Percentiles rank a stretch among this genome's conserved stretches.
Conservation (phyloP, 768 basidiomycete genomes). For the Lactarius hatsudake region DNA sequence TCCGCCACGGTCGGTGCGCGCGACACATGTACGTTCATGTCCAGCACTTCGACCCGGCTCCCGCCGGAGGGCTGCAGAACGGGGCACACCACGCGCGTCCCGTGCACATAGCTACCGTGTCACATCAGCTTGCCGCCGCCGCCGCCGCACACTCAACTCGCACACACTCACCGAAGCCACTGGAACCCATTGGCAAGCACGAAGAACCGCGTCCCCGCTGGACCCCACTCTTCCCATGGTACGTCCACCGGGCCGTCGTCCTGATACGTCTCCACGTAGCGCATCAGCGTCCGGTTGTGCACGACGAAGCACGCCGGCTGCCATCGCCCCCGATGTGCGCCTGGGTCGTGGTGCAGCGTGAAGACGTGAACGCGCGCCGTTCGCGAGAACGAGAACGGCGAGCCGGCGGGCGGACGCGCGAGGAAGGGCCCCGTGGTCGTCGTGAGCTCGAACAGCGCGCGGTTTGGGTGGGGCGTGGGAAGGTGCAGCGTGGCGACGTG, state of each 20-base stretch:
- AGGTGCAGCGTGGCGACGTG: constrained; percentile 32
- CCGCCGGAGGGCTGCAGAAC: constrained; percentile 16
- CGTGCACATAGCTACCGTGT: constrained; percentile 37
- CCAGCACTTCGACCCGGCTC: constrained; percentile 30
- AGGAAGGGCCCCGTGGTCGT: constrained; percentile 35
- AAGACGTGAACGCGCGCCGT: constrained; percentile 33
- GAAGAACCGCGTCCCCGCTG: constrained; percentile 35
- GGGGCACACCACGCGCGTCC: constrained; percentile 38
- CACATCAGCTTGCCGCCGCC: background rate
- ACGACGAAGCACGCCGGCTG: constrained; percentile 34
- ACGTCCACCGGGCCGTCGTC: constrained; percentile 23
- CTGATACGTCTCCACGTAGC: constrained; percentile 8
- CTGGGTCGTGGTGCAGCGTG: constrained; percentile 29
- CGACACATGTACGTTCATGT: constrained; percentile 34
- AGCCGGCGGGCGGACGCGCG: background rate
- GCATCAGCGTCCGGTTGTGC: constrained; percentile 35
- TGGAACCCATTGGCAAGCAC: constrained; percentile 34
- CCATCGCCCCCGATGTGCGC: constrained; percentile 13
- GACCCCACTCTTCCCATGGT: constrained; percentile 43
- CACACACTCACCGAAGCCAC: constrained; percentile 35
- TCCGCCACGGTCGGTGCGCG: constrained; percentile 13
- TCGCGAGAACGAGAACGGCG: constrained; percentile 30
- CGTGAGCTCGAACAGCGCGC: constrained; percentile 24
- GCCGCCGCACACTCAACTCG: too few species aligned
- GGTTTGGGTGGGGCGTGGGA: constrained; percentile 26